Evolutionary conservation across 345 rosid genomes (phyloP), one percentile per base, ranked within the genome.

Genomic region (Bretschneidera sinensis): DNA sequence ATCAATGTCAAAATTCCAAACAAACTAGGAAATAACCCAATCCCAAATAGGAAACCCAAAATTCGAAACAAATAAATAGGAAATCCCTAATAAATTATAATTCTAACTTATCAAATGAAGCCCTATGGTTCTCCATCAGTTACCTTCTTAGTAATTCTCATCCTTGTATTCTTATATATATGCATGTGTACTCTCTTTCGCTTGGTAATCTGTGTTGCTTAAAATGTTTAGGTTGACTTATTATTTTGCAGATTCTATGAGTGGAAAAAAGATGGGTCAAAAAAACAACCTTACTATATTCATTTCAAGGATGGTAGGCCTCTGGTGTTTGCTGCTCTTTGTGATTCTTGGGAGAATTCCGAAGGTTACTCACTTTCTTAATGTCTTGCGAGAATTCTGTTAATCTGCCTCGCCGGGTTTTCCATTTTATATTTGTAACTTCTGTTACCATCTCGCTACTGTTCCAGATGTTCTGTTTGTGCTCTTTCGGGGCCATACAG

Each of bases 241-340:
- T 6, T 43, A 48, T 51, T 33, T 17, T 66, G 55, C 78, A 87
- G 98, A 74, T 92, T 92, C 75, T 92, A 87, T 62, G 98, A 92
- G 82, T 92, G 98, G 97, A 92, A 84, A 65, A 92, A 85, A 61
- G 96, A 89, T 64, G 96, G 88, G 28, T 83, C 98, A 1, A 89
- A 83, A 60, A 89, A 84, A 74, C 98, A 89, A 74, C 97, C 98
- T 9, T 87, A 84, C 76, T 84, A 84, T 70, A 71, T 92, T 66
- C 96, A 89, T 79, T 92, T 84, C 73, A 82, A 78, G 83, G 91
- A 87, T 73, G 87, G 74, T 22, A 78, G 88, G 69, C 91, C 98
- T 70, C 81, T 92, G 17, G 90, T 87, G 4, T 88, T 92, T 84
- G 96, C 99, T 67, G 92, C 87, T 51, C 88, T 92, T 24, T 89